Evolutionary conservation across 2,329 filamentous ascomycete species (phyloP).

Genomic region (Fusarium dimerum): DNA sequence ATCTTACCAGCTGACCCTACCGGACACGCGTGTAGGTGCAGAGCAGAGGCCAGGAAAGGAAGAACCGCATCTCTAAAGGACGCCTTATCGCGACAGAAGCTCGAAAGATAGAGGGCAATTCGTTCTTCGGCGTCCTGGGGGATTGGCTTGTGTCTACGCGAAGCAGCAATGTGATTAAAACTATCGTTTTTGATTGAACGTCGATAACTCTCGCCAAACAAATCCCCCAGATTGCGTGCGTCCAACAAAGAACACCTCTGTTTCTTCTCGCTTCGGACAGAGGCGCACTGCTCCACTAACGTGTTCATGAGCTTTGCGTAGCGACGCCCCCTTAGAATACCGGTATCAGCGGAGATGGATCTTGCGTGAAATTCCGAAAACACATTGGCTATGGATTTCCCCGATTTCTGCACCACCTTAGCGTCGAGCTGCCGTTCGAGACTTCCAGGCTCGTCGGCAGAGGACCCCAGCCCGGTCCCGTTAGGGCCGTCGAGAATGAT

Average conservation of each 20-base stretch:
- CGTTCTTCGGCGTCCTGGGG: not conserved
- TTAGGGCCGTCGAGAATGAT: not conserved
- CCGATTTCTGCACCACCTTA: not conserved
- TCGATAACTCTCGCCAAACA: not conserved
- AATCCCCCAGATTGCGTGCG: not conserved
- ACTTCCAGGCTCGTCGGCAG: not conserved
- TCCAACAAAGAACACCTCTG: not conserved
- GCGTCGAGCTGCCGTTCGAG: not conserved
- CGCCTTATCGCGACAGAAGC: not conserved
- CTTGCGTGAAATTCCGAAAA: not conserved
- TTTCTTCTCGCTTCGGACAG: not conserved
- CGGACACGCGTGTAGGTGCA: not conserved
- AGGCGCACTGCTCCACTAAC: not conserved
- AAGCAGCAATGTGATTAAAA: not conserved
- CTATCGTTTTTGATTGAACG: not conserved
- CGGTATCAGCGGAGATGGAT: not conserved
- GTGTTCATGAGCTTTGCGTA: not conserved
- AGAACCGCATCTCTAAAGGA: not conserved
- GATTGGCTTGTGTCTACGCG: not conserved
- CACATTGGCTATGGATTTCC: not conserved
- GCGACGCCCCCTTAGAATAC: not conserved
- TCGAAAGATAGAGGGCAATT: not conserved
- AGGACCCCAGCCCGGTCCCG: not conserved
- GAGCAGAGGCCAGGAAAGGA: not conserved
- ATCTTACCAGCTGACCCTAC: not conserved